Evolutionary conservation across 106 monocot genomes (phyloP).

Genomic region (Phalaenopsis equestris): DNA sequence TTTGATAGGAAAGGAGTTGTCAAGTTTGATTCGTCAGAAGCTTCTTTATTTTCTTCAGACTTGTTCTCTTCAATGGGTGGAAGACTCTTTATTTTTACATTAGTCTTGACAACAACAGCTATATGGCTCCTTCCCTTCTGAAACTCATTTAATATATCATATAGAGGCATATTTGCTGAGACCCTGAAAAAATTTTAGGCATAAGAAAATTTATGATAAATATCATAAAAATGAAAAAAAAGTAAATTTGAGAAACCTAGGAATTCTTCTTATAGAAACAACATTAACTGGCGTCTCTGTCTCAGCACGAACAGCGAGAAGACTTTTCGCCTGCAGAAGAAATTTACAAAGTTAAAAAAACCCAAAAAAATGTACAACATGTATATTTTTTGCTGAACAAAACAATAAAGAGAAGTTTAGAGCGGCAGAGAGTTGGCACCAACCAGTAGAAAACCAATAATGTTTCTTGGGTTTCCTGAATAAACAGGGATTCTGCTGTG

Average conservation of each 20-base stretch:
- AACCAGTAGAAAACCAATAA: conserved; percentile 94
- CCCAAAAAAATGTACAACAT: not conserved
- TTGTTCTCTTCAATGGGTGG: conserved; percentile 19
- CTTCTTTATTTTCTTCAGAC: conserved; percentile 25
- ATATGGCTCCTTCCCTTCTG: conserved; percentile 99
- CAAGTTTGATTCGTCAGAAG: conserved; percentile 25
- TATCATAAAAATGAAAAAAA: not conserved
- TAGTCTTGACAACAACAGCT: conserved; percentile 93
- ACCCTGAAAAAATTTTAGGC: conserved; percentile 47
- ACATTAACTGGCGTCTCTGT: conserved; percentile 98
- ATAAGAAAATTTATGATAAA: conserved; percentile 12
- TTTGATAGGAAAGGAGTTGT: conserved; percentile 43
- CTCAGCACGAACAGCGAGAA: conserved; percentile 95
- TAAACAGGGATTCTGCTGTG: conserved; percentile 98
- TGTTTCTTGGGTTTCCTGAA: conserved; percentile 86
- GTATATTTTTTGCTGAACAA: not conserved
- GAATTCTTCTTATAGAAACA: conserved; percentile 95
- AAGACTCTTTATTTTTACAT: conserved; percentile 25
- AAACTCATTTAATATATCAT: conserved; percentile 99
- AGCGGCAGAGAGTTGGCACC: conserved; percentile 6
- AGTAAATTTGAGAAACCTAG: conserved; percentile 40
- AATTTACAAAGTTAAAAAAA: not conserved
- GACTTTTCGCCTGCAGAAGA: conserved; percentile 78
- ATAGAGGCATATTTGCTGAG: conserved; percentile 94
- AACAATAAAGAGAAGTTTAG: not conserved